phyloP scores from a whole-genome alignment of 495 filamentous ascomycete genomes.

The Articulospora tetracladia region DNA sequence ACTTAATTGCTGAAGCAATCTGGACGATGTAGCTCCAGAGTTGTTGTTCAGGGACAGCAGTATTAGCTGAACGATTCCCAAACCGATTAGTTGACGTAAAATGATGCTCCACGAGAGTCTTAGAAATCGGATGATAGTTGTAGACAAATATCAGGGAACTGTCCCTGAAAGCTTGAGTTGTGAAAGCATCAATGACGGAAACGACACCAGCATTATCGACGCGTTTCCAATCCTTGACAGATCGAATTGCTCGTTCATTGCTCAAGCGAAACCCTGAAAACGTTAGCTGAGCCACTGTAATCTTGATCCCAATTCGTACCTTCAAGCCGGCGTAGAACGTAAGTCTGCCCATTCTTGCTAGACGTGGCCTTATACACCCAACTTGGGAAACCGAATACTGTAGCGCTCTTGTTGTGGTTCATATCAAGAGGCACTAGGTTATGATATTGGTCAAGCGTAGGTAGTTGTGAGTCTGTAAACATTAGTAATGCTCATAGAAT shows the following conservation, averaged over 20 bases:
- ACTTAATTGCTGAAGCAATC: constrained; percentile 81
- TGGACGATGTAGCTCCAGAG: constrained; percentile 94
- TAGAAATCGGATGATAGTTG: constrained; percentile 87
- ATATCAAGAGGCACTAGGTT: constrained; percentile 88
- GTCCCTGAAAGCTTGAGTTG: constrained; percentile 86
- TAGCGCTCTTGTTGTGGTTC: constrained; percentile 67
- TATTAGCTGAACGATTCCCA: constrained; percentile 32
- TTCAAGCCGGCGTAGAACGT: constrained; percentile 82
- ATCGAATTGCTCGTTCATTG: constrained; percentile 81
- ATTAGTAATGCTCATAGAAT: constrained; percentile 5
- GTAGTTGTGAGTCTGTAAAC: constrained; percentile 54
- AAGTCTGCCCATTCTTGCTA: constrained; percentile 77
- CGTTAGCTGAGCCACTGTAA: constrained; percentile 11
- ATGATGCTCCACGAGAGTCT: constrained; percentile 84
- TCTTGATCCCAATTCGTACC: constrained; percentile 34
- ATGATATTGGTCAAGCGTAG: constrained; percentile 81
- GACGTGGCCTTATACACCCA: constrained; percentile 97
- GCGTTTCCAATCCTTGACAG: constrained; percentile 88
- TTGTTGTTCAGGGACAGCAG: constrained; percentile 66
- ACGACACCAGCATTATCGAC: constrained; percentile 81
- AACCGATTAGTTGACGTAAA: constrained; percentile 57
- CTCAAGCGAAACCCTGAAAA: constrained; percentile 70
- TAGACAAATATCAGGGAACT: constrained; percentile 93
- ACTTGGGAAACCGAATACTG: constrained; percentile 77
- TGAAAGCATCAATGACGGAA: constrained; percentile 87